A percentile compares a stretch with the other conserved stretches of the same genome.
Evolutionary conservation across 331 rosid genomes (phyloP).

Genomic region (Pyrus hybrid): DNA sequence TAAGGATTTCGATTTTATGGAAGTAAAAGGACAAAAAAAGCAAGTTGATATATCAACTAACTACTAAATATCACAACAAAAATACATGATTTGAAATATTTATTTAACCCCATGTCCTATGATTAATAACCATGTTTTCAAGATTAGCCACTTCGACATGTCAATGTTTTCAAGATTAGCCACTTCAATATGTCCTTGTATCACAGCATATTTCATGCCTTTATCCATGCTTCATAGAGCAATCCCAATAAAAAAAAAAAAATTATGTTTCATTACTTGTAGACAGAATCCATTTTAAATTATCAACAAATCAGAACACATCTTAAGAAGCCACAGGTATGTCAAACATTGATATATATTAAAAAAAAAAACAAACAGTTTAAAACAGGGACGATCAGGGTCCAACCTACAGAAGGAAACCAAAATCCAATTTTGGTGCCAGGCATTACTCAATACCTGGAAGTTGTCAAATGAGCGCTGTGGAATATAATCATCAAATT

Average conservation of each 20-base stretch:
- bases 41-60: neutral
- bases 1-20: neutral
- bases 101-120: neutral
- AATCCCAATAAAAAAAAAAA: neutral
- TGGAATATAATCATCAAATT: constrained; percentile 79
- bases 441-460: constrained; percentile 51
- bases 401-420: neutral
- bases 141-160: neutral
- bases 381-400: neutral
- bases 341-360: neutral
- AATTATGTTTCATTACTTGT: neutral
- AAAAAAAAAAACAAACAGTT: neutral
- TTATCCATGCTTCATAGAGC: neutral
- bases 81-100: neutral
- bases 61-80: neutral
- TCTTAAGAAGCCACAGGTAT: neutral
- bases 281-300: neutral
- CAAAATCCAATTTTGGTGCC: neutral
- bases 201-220: neutral
- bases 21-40: neutral
- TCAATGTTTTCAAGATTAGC: no score
- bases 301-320: neutral
- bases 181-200: neutral
- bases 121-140: neutral
- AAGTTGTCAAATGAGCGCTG: constrained; percentile 85